Evolutionary conservation across 2,329 filamentous ascomycete genomes (phyloP).

Genomic region (Phyllosticta citribraziliensis): DNA sequence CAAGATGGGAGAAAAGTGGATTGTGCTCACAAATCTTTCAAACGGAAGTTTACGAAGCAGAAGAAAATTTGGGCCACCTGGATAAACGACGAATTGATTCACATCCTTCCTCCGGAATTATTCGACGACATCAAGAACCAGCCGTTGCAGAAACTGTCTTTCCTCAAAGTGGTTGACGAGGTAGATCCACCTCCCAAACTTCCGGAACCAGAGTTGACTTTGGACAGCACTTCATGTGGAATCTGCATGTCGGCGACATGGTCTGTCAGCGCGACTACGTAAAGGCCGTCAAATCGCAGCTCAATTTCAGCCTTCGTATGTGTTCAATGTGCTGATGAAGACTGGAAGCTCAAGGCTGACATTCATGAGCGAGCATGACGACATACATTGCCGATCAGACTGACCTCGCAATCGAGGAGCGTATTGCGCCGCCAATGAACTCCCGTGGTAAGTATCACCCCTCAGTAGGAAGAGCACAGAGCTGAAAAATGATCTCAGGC

Average conservation of each 20-base stretch:
- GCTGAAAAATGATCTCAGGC: too few species aligned
- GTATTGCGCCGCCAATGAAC: too few species aligned
- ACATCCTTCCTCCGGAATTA: background rate
- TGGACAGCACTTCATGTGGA: background rate
- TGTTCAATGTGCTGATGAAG: background rate
- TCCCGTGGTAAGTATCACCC: too few species aligned
- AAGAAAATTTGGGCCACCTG: background rate
- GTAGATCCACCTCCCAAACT: too few species aligned
- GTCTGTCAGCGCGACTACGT: background rate
- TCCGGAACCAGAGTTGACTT: background rate
- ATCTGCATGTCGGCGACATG: background rate
- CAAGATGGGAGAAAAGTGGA: too few species aligned
- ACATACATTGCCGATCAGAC: background rate
- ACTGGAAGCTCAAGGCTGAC: background rate
- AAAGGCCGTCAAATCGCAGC: background rate
- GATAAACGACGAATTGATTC: background rate
- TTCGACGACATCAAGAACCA: background rate
- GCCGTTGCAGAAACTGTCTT: background rate
- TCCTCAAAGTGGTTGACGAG: background rate
- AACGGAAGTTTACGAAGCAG: background rate
- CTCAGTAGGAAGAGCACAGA: too few species aligned
- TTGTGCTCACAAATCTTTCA: background rate
- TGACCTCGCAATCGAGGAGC: too few species aligned
- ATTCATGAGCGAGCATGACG: background rate
- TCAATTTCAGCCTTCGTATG: background rate